phyloP scores from a whole-genome alignment of 176 grass and related monocot species.

The Aegilops sharonensis region DNA sequence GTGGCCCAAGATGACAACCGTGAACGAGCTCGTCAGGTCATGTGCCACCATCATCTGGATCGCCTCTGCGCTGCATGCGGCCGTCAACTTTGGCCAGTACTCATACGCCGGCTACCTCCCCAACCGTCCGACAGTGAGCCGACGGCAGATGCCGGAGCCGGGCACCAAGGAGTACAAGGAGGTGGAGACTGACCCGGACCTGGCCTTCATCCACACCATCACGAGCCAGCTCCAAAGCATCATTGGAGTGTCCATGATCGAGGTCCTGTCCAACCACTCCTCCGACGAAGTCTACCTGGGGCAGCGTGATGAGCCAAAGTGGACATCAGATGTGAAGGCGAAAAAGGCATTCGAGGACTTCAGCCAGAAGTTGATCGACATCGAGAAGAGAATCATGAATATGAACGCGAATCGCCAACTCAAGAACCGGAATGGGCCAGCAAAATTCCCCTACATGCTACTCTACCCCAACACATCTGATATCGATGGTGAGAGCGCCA shows the following conservation, averaged over 20 bases:
- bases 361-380: not conserved
- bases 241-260: not conserved
- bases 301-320: not conserved
- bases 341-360: not conserved
- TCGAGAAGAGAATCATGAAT: not conserved
- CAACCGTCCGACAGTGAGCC: constrained; percentile 63
- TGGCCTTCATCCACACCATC: constrained; percentile 1
- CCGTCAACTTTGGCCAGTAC: constrained; percentile 41
- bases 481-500: not conserved
- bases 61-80: too few species aligned
- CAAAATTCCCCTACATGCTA: not conserved
- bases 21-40: constrained; percentile 43
- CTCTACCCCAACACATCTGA: constrained; percentile 7
- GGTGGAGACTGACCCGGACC: not conserved
- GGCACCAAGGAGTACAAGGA: constrained; percentile 33
- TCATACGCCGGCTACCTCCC: constrained; percentile 67
- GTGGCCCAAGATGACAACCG: constrained; percentile 70
- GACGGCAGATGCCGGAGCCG: constrained; percentile 54
- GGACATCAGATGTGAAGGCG: not conserved
- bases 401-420: not conserved
- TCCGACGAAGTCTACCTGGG: not conserved
- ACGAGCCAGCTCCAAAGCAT: not conserved
- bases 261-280: not conserved
- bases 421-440: constrained; percentile 4
- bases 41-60: constrained; percentile 69